These are phyloP conservation scores for Brachypodium distachyon DNA, from an alignment of 202 grass and related monocot genomes.

Conservation along the genomic window DNA sequence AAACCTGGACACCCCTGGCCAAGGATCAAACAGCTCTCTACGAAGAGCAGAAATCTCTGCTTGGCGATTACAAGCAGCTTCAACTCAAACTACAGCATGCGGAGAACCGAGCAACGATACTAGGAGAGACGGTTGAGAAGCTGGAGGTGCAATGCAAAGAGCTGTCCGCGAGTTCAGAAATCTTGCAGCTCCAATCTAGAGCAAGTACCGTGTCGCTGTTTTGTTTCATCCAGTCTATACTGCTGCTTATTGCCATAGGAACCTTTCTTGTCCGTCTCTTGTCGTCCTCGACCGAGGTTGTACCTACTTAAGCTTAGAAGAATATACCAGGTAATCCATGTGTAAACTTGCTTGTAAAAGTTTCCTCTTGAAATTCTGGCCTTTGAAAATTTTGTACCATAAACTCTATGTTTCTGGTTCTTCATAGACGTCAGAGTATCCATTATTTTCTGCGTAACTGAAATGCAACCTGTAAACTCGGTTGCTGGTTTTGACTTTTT, in stretches of 20 bases:
- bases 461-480: neutral
- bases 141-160: slow-evolving; percentile 30
- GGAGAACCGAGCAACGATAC: slow-evolving; percentile 27
- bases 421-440: neutral
- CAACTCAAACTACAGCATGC: slow-evolving; percentile 17
- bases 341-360: neutral
- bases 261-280: slow-evolving; percentile 43
- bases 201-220: slow-evolving; percentile 40
- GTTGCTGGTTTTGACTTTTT: neutral
- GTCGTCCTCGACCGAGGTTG: slow-evolving; percentile 27
- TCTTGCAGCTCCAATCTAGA: slow-evolving; percentile 47
- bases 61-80: slow-evolving; percentile 28
- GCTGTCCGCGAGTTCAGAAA: slow-evolving; percentile 27
- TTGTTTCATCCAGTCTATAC: slow-evolving; percentile 52
- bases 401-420: neutral
- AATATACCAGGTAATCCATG: neutral
- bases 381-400: neutral
- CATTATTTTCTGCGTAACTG: neutral
- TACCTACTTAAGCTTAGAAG: slow-evolving; percentile 54
- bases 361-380: neutral
- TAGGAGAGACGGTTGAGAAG: slow-evolving; percentile 40
- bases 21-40: slow-evolving; percentile 41
- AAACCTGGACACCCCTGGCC: slow-evolving; percentile 12
- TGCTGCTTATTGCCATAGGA: slow-evolving; percentile 40
- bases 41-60: slow-evolving; percentile 39